A percentile compares a stretch with the other conserved stretches of the same genome.
phyloP scores from a whole-genome alignment of 306 rosid species.

The Mimosa pudica region DNA sequence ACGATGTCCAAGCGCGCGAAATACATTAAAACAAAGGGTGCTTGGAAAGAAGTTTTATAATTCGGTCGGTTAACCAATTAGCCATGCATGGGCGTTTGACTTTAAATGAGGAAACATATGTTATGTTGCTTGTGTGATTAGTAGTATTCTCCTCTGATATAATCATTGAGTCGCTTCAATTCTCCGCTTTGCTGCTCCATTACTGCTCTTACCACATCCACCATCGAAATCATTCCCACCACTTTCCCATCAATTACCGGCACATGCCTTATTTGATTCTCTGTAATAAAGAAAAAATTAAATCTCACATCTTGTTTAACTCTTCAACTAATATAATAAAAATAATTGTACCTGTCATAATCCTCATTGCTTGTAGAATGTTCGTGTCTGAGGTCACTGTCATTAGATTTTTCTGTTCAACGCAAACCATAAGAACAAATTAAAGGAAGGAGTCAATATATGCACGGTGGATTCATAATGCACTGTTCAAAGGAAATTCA shows the following conservation, averaged over 20 bases:
- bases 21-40: too few relatives aligned
- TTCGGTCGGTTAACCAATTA: background rate
- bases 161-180: constrained; percentile 65
- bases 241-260: constrained; percentile 87
- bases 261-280: constrained; percentile 70
- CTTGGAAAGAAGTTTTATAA: too few relatives aligned
- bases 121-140: background rate
- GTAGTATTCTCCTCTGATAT: constrained; percentile 70
- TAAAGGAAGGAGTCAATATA: background rate
- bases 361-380: constrained; percentile 88
- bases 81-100: too few relatives aligned
- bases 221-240: constrained; percentile 88
- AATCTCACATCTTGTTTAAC: background rate
- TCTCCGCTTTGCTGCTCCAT: constrained; percentile 84
- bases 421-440: too few relatives aligned
- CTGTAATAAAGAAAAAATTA: constrained; percentile 37
- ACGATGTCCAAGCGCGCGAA: too few relatives aligned
- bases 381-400: constrained; percentile 77
- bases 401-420: constrained; percentile 62
- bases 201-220: constrained; percentile 81
- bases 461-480: background rate
- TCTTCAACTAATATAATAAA: background rate
- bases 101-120: background rate
- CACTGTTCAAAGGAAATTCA: constrained; percentile 1
- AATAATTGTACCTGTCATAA: constrained; percentile 66